phyloP scores from a whole-genome alignment of 352 stramenopile genomes.

The Albugo laibachii region DNA sequence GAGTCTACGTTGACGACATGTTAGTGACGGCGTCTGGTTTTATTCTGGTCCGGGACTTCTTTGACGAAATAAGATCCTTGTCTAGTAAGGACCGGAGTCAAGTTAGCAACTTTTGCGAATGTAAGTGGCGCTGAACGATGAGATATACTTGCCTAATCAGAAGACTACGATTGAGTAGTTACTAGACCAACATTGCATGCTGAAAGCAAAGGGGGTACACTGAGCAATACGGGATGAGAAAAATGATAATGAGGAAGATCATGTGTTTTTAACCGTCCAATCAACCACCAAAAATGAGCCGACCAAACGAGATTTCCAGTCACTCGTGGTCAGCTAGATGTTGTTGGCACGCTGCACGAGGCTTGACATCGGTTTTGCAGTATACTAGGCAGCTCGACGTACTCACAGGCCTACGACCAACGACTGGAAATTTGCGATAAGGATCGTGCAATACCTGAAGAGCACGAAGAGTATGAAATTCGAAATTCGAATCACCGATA shows the following conservation, averaged over 20 bases:
- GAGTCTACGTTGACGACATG: conserved; percentile 6
- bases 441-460: conserved; percentile 16
- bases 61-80: conserved; percentile 1
- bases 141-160: conserved; percentile 7
- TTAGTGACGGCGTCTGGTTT: conserved; percentile 1
- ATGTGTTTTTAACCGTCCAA: neutral
- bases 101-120: neutral
- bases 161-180: conserved; percentile 3
- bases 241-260: neutral
- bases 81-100: neutral
- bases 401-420: conserved; percentile 4
- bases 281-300: conserved; percentile 4
- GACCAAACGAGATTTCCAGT: conserved; percentile 2
- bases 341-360: conserved; percentile 9
- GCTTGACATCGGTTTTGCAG: conserved; percentile 10
- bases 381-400: conserved; percentile 14
- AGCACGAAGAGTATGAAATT: conserved; percentile 11
- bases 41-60: conserved; percentile 6
- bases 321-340: conserved; percentile 12
- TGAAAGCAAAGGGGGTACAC: conserved; percentile 2
- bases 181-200: conserved; percentile 1
- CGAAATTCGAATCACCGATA: neutral
- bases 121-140: neutral
- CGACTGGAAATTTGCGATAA: conserved; percentile 11
- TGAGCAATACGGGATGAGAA: conserved; percentile 1